Conservation (phyloP, 78 protist genomes). For the Dictyostelium purpureum region DNA sequence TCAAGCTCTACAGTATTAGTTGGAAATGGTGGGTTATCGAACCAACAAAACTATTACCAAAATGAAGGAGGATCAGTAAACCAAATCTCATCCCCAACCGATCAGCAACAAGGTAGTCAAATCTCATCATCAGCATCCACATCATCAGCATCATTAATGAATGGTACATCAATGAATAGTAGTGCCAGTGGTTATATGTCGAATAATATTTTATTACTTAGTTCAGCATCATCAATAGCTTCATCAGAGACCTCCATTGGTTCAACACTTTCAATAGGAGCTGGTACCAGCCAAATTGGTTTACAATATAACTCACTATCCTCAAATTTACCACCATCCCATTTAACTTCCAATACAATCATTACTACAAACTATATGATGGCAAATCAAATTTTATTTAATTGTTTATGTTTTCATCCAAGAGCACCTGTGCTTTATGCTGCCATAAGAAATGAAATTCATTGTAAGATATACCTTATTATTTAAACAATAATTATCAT, state of each 20-base stretch:
- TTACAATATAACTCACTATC: constrained; percentile 9
- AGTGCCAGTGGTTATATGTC: neutral
- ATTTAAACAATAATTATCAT: too few relatives aligned
- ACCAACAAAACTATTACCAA: neutral
- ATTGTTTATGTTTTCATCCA: constrained; percentile 68
- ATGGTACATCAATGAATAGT: neutral
- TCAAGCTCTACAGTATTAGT: neutral
- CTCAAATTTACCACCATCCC: neutral
- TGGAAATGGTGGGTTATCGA: too few relatives aligned
- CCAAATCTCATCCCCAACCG: neutral
- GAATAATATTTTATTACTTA: neutral
- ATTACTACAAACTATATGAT: neutral
- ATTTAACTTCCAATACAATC: neutral
- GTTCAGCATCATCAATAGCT: neutral
- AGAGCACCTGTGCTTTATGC: constrained; percentile 29
- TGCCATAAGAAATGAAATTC: constrained; percentile 65
- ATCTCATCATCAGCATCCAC: constrained; percentile 1
- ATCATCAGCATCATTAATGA: neutral
- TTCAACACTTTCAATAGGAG: neutral
- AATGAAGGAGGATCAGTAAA: neutral
- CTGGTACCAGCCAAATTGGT: neutral
- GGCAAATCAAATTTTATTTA: constrained; percentile 35
- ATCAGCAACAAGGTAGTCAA: neutral
- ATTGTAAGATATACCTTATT: too few relatives aligned
- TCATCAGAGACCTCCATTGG: constrained; percentile 34